Evolutionary conservation across 768 basidiomycete species (phyloP).

Genomic region (Auriculariales sp.): DNA sequence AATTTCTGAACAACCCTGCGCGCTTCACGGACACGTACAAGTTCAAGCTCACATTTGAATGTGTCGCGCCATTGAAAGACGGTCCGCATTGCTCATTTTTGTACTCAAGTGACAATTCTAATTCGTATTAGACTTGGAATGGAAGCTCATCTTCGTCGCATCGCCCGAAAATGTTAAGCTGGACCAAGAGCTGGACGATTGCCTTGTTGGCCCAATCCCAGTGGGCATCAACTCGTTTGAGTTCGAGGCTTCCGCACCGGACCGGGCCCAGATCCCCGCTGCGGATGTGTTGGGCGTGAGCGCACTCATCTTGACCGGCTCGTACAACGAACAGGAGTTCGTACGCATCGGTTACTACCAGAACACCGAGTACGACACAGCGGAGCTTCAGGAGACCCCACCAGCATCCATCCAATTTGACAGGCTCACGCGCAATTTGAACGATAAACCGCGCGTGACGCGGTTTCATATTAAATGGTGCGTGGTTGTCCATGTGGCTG

Average conservation of each 20-base stretch:
- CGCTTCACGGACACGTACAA: constrained; percentile 81
- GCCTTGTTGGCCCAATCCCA: constrained; percentile 94
- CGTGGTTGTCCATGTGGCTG: neutral
- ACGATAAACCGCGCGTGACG: constrained; percentile 85
- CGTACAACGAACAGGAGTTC: constrained; percentile 94
- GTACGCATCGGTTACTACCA: constrained; percentile 99
- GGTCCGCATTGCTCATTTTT: constrained; percentile 29
- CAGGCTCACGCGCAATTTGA: constrained; percentile 73
- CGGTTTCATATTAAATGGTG: constrained; percentile 31
- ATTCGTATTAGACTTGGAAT: constrained; percentile 68
- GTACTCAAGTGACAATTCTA: neutral
- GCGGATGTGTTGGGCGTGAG: constrained; percentile 93
- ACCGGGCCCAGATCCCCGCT: constrained; percentile 68
- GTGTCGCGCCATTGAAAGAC: constrained; percentile 80
- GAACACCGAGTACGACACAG: constrained; percentile 95
- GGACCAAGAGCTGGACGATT: constrained; percentile 96
- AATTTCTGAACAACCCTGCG: constrained; percentile 84
- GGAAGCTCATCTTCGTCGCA: constrained; percentile 94
- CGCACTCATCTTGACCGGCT: constrained; percentile 91
- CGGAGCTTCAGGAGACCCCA: constrained; percentile 70
- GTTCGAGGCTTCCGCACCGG: constrained; percentile 79
- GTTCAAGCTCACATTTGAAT: constrained; percentile 95
- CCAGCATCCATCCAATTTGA: constrained; percentile 62
- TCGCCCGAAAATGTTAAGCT: constrained; percentile 81
- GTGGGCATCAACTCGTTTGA: constrained; percentile 96